Base-by-base conservation (phyloP, 331 rosid species). In the Spiraea crenata region DNA sequence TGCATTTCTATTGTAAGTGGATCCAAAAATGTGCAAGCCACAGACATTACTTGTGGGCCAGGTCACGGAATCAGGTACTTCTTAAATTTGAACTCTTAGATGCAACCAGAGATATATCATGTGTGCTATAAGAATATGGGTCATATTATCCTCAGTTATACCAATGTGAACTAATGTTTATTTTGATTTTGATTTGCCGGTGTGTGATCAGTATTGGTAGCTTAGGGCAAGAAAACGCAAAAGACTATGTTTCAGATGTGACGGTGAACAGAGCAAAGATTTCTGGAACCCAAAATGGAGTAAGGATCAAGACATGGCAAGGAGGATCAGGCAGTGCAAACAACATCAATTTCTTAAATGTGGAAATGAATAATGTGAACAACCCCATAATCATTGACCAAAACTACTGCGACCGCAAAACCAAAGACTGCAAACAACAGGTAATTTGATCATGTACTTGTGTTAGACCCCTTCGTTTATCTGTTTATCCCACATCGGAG, bases 301-400 rank as follows among this genome's bases (percentile, higher is more conserved):
- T 79, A 3, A 56, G 83, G 59, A 74, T 79, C 75, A 79, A 79
- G 42, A 79, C 79, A 63, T 79, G 76, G 81, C 58, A 57, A 65
- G 81, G 83, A 42, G 83, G 83, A 7, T 74, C 70, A 40, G 83
- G 83, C 47, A 70, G 62, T 55, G 83, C 74, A 51, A 80, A 69
- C 44, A 51, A 70, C 49, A 69, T 80, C 20, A 59, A 34, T 2
- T 80, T 80, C 41, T 57, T 47, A 15, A 59, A 80, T 68, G 64
- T 74, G 51, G 74, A 69, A 70, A 74, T 80, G 83, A 55, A 80
- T 5, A 13, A 70, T n/a, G 83, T 74, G 45, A 13, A 14, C 3
- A 80, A 75, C 50, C 83, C 83, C 55, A 79, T 79, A 48, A 74
- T 80, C 11, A 65, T 80, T 7, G 83, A 80, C 65, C 83, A 74